A percentile compares a stretch with the other conserved stretches of the same genome.
These are phyloP conservation scores for Malbranchea zuffiana DNA, from an alignment of 2,329 filamentous ascomycete species.

Conservation along the genomic window DNA sequence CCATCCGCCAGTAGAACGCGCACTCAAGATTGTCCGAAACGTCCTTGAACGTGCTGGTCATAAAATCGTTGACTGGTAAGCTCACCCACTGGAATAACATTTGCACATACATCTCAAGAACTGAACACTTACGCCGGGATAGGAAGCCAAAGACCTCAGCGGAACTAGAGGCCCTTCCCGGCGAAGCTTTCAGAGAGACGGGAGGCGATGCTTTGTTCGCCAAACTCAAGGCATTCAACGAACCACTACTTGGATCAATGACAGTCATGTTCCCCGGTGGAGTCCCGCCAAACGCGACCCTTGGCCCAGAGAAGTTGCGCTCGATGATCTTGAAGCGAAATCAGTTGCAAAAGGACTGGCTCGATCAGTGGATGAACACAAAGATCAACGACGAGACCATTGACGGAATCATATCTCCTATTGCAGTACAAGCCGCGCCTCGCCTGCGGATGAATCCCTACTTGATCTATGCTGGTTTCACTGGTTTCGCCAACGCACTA, in stretches of 20 bases:
- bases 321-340: conserved; percentile 20
- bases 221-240: conserved; percentile 17
- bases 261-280: conserved; percentile 8
- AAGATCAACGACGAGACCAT: conserved; percentile 1
- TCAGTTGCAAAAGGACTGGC: conserved; percentile 14
- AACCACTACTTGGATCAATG: conserved; percentile 16
- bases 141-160: conserved; percentile 2
- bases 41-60: conserved; percentile 44
- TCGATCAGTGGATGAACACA: conserved; percentile 13
- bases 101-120: neutral
- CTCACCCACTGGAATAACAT: neutral
- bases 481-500: conserved; percentile 19
- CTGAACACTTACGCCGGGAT: neutral
- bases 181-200: conserved; percentile 16
- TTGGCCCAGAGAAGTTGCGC: conserved; percentile 21
- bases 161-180: conserved; percentile 1
- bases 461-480: conserved; percentile 18
- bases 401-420: conserved; percentile 12
- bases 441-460: conserved; percentile 17
- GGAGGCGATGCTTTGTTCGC: conserved; percentile 18
- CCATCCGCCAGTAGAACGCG: conserved; percentile 50
- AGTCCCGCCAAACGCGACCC: neutral
- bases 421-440: conserved; percentile 6
- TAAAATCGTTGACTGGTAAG: conserved; percentile 19
- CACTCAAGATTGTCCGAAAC: conserved; percentile 41